Evolutionary conservation across 257 asterid species (phyloP), one percentile per base, ranked within the genome.

Genomic region (Orobanche coerulescens): DNA sequence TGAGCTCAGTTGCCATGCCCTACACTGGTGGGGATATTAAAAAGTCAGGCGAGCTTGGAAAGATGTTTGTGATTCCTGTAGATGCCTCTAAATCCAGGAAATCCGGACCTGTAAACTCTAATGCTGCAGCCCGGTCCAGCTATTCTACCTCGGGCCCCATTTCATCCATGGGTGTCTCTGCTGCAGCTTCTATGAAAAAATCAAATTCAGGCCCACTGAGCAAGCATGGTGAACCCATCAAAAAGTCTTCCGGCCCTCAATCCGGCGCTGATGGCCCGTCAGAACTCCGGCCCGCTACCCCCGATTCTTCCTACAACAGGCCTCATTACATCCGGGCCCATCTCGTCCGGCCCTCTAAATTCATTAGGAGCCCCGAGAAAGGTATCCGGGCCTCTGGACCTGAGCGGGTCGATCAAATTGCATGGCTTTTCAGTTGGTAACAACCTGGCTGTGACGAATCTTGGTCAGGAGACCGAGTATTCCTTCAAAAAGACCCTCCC

Each of bases 271-370:
- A 69, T 67, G 39, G 69, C 74, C 63, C 94, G 95, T 70, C 94
- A 90, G 67, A 74, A 82, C 62, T 90, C 97, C 0, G 97, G 97
- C 37, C 94, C 97, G 19, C 84, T 46, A 28, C 78, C 97, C 3
- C 94, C 88, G 5, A 48, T 81, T 77, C 94, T 90, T 58, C 95
- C 94, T n/a, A 64, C 92, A 22, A 90, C 95, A 0, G 95, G 97
- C 26, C 94, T 90, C 77, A 90, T 90, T 49, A 90, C 97, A 5
- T 89, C 94, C 1, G 94, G 94, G 18, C 88, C 94, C 13, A 81
- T 82, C 64, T 63, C 87, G 48, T 86, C 95, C 16, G 95, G 95
- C 22, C 94, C 97, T 10, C 70, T 90, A 19, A 90, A 79, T 62
- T 78, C 94, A 52, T 78, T 88, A 33, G 95, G 93, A 58, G 94